Evolutionary conservation across 768 basidiomycete genomes (phyloP).

Genomic region (Leccinum ochraceum): DNA sequence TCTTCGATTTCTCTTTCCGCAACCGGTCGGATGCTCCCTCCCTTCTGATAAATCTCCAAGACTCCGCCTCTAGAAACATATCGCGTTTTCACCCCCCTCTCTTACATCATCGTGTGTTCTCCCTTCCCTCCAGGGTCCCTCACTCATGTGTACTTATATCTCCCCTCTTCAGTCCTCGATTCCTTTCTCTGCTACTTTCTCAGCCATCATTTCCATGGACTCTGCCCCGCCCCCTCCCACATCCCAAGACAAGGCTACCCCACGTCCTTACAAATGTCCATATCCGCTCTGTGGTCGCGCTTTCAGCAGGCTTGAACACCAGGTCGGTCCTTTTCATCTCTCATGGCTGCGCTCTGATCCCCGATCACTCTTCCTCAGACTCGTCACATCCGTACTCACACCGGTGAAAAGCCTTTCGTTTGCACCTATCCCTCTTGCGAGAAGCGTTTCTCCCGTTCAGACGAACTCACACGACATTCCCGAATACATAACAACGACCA

Average conservation of each 20-base stretch:
- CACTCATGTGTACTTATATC: constrained; percentile 33
- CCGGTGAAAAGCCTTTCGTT: constrained; percentile 95
- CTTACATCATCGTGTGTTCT: constrained; percentile 26
- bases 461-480: constrained; percentile 95
- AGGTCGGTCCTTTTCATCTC: constrained; percentile 51
- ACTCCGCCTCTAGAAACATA: constrained; percentile 22
- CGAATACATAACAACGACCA: constrained; percentile 84
- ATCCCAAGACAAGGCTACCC: constrained; percentile 41
- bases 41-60: constrained; percentile 24
- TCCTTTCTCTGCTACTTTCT: constrained; percentile 15
- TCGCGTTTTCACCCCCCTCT: constrained; percentile 10
- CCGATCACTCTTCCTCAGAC: constrained; percentile 54
- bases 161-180: constrained; percentile 23
- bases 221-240: constrained; percentile 7
- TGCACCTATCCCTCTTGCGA: constrained; percentile 95
- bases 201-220: constrained; percentile 27
- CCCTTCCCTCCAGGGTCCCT: constrained; percentile 16
- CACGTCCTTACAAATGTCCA: constrained; percentile 96
- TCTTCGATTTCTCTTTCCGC: constrained; percentile 26
- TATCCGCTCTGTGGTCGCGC: constrained; percentile 90
- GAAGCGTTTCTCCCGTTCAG: constrained; percentile 97
- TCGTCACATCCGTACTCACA: constrained; percentile 96
- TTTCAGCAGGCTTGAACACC: constrained; percentile 95
- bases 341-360: constrained; percentile 17
- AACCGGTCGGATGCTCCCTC: constrained; percentile 17